Conservation (phyloP, 2,329 filamentous ascomycete genomes). For the Aspergillus ibericus region DNA sequence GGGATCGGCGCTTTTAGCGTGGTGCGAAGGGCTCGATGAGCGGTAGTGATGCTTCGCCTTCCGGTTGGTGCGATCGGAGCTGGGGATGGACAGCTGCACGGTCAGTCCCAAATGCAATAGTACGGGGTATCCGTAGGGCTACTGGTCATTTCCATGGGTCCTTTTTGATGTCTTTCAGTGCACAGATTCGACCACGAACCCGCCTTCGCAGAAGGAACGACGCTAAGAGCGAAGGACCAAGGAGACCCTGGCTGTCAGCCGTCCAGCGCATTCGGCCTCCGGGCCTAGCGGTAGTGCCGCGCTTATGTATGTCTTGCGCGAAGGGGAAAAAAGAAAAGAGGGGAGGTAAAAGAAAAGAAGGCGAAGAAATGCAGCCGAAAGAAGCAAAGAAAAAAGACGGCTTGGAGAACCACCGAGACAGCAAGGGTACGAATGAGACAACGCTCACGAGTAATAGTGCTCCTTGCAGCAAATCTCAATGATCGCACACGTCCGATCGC, state of each 20-base stretch:
- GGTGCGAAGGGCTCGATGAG: background rate
- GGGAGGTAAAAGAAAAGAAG: background rate
- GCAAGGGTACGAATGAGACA: background rate
- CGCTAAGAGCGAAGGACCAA: background rate
- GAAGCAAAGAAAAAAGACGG: background rate
- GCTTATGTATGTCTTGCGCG: slow-evolving; percentile 3
- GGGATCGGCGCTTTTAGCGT: slow-evolving; percentile 2
- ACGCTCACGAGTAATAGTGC: background rate
- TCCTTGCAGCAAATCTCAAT: background rate
- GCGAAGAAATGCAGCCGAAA: background rate
- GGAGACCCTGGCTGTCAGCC: background rate
- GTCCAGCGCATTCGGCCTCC: background rate
- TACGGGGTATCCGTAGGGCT: background rate
- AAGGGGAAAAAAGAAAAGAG: background rate
- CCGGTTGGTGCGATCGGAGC: background rate
- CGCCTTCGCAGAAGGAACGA: background rate
- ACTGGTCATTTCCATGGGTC: background rate
- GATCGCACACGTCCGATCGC: background rate
- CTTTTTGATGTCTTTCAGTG: background rate
- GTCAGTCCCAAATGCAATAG: background rate
- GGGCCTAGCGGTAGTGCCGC: background rate
- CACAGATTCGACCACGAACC: too few relatives aligned
- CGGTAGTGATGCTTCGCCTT: background rate
- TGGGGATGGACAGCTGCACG: background rate
- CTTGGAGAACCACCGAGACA: background rate